These are phyloP conservation scores for Hyaloscypha variabilis DNA, from an alignment of 495 filamentous ascomycete genomes.

Conservation along the genomic window DNA sequence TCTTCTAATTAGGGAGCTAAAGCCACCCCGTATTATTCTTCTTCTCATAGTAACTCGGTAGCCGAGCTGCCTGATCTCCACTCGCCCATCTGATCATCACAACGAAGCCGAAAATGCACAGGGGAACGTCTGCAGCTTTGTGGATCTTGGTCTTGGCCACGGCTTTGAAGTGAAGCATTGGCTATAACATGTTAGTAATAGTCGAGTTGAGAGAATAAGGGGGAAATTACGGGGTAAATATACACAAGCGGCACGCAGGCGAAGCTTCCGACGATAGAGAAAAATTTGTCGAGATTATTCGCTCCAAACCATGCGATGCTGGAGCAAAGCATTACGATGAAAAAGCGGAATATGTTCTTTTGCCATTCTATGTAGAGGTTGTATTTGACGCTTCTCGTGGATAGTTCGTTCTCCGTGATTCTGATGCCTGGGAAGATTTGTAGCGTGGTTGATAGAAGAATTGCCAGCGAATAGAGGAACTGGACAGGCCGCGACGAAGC, in stretches of 20 bases:
- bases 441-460: constrained; percentile 88
- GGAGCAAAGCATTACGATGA: constrained; percentile 83
- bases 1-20: no score
- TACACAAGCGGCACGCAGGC: constrained; percentile 97
- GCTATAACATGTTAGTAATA: constrained; percentile 49
- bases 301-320: constrained; percentile 89
- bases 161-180: constrained; percentile 84
- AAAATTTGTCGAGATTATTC: constrained; percentile 94
- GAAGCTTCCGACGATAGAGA: constrained; percentile 93
- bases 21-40: constrained; percentile 15
- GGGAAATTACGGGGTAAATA: constrained; percentile 79
- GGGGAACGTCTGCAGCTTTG: constrained; percentile 67
- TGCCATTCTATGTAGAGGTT: constrained; percentile 97
- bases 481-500: constrained; percentile 96
- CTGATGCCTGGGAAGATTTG: constrained; percentile 97
- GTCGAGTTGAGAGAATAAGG: not conserved
- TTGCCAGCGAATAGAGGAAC: constrained; percentile 92
- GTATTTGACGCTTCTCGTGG: constrained; percentile 85
- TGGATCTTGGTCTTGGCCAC: constrained; percentile 67
- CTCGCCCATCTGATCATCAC: constrained; percentile 86
- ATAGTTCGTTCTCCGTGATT: constrained; percentile 65
- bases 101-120: constrained; percentile 78
- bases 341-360: constrained; percentile 95
- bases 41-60: constrained; percentile 53
- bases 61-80: constrained; percentile 36